Percentiles rank a stretch among this genome's conserved stretches.
These are phyloP conservation scores for Eimeria maxima DNA, from an alignment of 169 alveolate species.

Conservation along the genomic window DNA sequence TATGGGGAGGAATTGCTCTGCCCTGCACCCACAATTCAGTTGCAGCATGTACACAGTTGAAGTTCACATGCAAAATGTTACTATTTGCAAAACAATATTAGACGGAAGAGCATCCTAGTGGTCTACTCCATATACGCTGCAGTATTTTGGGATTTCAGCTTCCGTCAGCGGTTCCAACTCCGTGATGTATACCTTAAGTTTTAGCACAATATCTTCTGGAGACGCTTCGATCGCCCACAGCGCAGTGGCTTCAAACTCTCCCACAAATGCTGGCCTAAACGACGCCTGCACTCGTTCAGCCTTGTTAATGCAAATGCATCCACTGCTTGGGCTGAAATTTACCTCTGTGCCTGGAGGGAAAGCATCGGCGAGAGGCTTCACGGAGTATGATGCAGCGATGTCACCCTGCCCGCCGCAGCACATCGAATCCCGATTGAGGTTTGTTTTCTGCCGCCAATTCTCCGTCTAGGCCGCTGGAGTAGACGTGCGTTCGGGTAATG, in stretches of 20 bases:
- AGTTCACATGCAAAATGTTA: background rate
- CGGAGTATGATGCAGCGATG: conserved; percentile 73
- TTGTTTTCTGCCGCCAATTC: background rate
- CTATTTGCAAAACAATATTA: background rate
- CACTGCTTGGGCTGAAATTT: conserved; percentile 89
- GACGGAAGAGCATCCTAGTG: background rate
- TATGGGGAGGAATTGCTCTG: conserved; percentile 96
- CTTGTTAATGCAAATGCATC: conserved; percentile 93
- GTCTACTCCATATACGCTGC: background rate
- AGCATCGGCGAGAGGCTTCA: conserved; percentile 86
- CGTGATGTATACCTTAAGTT: conserved; percentile 53
- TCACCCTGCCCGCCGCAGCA: conserved; percentile 66
- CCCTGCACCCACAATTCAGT: conserved; percentile 88
- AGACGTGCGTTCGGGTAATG: background rate
- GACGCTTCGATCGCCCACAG: conserved; percentile 94
- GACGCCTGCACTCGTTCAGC: conserved; percentile 90
- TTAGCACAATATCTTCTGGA: conserved; percentile 73
- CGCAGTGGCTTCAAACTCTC: conserved; percentile 96
- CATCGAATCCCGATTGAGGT: background rate
- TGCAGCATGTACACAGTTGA: background rate
- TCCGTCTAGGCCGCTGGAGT: background rate
- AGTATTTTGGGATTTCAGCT: background rate
- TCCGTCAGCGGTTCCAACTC: background rate
- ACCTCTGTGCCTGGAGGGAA: conserved; percentile 94
- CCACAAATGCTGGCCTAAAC: conserved; percentile 93